Evolutionary conservation across 352 stramenopile genomes (phyloP).

Genomic region (Aphanomyces stellatus): DNA sequence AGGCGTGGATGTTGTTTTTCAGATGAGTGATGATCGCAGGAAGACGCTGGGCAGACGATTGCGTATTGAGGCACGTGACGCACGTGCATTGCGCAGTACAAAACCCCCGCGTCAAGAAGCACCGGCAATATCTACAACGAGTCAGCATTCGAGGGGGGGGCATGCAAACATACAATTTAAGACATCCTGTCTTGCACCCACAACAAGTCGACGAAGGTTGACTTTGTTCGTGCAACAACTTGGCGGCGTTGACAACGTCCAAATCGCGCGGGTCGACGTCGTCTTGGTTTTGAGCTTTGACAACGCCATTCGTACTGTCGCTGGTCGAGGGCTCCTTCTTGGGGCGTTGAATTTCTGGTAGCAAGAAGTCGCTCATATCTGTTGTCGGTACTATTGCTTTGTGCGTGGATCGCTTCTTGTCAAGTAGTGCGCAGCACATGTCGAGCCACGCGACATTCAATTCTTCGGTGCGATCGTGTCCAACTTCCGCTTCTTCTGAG

Average conservation of each 20-base stretch:
- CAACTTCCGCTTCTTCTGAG: neutral
- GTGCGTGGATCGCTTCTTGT: slow-evolving; percentile 34
- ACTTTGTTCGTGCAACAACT: slow-evolving; percentile 65
- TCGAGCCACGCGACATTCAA: slow-evolving; percentile 73
- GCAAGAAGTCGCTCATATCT: slow-evolving; percentile 35
- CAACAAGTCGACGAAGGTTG: slow-evolving; percentile 65
- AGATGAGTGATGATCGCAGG: slow-evolving; percentile 70
- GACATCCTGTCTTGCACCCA: slow-evolving; percentile 76
- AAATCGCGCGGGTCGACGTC: slow-evolving; percentile 37
- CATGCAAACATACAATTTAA: slow-evolving; percentile 52
- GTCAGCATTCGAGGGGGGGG: too few relatives aligned
- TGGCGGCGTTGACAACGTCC: slow-evolving; percentile 41
- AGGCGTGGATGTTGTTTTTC: slow-evolving; percentile 61
- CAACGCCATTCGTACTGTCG: neutral
- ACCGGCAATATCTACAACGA: slow-evolving; percentile 58
- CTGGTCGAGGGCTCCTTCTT: neutral
- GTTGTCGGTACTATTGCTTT: slow-evolving; percentile 32
- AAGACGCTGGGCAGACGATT: slow-evolving; percentile 45
- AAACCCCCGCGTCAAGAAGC: slow-evolving; percentile 74
- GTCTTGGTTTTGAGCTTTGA: slow-evolving; percentile 10
- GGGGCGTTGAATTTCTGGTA: slow-evolving; percentile 31
- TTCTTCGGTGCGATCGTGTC: neutral
- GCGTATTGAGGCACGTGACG: slow-evolving; percentile 65
- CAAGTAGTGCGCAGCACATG: slow-evolving; percentile 65
- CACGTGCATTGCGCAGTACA: slow-evolving; percentile 61